Evolutionary conservation across 139 green algal species (phyloP).

Genomic region (Chlorella sp.): DNA sequence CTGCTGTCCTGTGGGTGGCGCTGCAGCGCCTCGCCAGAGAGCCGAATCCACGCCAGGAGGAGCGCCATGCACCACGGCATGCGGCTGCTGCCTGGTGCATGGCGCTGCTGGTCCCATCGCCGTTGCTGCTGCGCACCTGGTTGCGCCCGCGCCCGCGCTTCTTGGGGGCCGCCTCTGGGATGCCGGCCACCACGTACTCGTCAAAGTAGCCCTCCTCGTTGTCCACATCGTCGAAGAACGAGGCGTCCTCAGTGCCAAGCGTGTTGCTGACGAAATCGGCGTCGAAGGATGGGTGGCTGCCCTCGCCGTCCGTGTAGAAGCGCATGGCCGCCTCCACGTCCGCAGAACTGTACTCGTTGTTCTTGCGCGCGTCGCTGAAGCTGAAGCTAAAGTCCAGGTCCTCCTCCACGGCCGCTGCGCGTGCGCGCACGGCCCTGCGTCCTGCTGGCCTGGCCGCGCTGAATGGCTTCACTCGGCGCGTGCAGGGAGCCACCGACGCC

Average conservation of each 20-base stretch:
- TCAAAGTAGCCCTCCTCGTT: conserved; percentile 32
- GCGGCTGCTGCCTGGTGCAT: too few species aligned
- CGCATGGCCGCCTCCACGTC: conserved; percentile 33
- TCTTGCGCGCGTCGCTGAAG: conserved; percentile 31
- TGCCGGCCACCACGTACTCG: conserved; percentile 33
- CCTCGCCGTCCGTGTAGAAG: conserved; percentile 24
- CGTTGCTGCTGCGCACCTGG: neutral
- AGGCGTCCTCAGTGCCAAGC: conserved; percentile 33
- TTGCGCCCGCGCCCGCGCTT: conserved; percentile 8
- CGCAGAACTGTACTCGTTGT: conserved; percentile 28
- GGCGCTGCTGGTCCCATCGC: too few species aligned
- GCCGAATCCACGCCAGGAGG: too few species aligned
- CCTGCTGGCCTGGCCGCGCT: neutral
- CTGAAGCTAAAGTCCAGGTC: conserved; percentile 31
- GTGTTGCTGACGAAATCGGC: conserved; percentile 23
- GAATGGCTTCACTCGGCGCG: conserved; percentile 5
- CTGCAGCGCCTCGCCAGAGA: too few species aligned
- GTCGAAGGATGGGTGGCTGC: conserved; percentile 3
- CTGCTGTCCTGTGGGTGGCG: too few species aligned
- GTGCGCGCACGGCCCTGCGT: conserved; percentile 12
- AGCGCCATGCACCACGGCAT: too few species aligned
- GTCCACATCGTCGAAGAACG: conserved; percentile 42
- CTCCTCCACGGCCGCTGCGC: conserved; percentile 5
- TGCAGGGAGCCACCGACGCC: too few species aligned
- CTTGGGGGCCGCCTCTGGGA: conserved; percentile 42